phyloP scores from a whole-genome alignment of 805 yeast genomes.

The Yamadazyma ubonensis region DNA sequence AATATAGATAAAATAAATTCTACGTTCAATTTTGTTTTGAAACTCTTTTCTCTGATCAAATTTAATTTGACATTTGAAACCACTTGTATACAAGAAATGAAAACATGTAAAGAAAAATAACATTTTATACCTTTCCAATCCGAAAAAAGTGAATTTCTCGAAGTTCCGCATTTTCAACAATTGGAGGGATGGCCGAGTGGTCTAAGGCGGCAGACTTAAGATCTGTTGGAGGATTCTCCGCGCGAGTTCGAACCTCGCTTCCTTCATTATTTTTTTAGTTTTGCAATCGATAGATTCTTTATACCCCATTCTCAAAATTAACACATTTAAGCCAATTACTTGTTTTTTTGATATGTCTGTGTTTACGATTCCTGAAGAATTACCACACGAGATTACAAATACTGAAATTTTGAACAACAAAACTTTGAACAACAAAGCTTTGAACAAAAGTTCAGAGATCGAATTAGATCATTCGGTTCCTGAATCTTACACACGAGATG shows the following conservation, averaged over 20 bases:
- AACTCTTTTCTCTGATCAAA: no score
- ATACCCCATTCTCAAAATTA: neutral
- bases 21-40: no score
- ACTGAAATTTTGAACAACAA: no score
- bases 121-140: no score
- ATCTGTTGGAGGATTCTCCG: slow-evolving; percentile 46
- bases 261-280: slow-evolving; percentile 34
- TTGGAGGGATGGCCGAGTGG: slow-evolving; percentile 50
- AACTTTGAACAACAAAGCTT: no score
- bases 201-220: slow-evolving; percentile 50
- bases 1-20: neutral
- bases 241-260: slow-evolving; percentile 50
- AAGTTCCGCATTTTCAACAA: neutral
- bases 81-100: no score
- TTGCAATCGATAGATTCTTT: slow-evolving; percentile 1
- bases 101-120: neutral
- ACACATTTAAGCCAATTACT: neutral
- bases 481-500: neutral
- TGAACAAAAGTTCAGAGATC: neutral
- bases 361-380: neutral
- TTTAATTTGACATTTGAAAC: no score
- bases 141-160: no score
- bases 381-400: no score
- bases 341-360: neutral
- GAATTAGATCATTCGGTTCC: slow-evolving; percentile 6